Percentiles rank a stretch among this genome's conserved stretches.
Conservation (phyloP, 108 stramenopile species). For the Schizochytrium sp. region DNA sequence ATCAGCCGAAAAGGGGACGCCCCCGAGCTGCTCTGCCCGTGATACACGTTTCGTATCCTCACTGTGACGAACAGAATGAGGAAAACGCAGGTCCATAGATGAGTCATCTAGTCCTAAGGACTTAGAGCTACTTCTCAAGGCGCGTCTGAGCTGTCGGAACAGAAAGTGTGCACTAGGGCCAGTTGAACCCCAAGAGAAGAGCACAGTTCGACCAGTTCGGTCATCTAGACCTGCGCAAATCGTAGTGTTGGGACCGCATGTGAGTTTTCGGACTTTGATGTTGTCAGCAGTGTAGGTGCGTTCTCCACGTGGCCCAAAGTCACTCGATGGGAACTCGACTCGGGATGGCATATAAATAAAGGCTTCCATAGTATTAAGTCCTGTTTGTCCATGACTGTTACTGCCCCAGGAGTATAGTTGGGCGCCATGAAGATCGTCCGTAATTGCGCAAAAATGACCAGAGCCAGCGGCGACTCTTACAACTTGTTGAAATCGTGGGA, state of each 20-base stretch:
- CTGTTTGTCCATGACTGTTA: background rate
- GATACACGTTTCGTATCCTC: background rate
- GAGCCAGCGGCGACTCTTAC: background rate
- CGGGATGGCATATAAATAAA: background rate
- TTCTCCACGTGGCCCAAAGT: background rate
- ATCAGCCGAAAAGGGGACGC: background rate
- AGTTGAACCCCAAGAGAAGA: constrained; percentile 3
- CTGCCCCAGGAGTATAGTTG: constrained; percentile 40
- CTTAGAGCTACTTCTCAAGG: background rate
- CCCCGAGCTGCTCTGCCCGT: background rate
- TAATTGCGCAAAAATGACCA: constrained; percentile 2
- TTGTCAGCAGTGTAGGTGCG: background rate
- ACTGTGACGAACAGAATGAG: background rate
- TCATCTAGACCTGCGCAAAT: constrained; percentile 22
- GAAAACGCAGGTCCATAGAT: background rate
- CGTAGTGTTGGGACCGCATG: background rate
- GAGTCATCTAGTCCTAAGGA: background rate
- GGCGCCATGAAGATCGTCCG: background rate
- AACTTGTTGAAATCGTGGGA: background rate
- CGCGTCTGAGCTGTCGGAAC: background rate
- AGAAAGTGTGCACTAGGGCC: background rate
- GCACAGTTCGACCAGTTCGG: background rate
- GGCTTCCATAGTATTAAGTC: background rate
- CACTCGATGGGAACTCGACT: background rate
- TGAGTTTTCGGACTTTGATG: background rate